Evolutionary conservation across 2,329 filamentous ascomycete species (phyloP).

Genomic region (Arthrinium phaeospermum): DNA sequence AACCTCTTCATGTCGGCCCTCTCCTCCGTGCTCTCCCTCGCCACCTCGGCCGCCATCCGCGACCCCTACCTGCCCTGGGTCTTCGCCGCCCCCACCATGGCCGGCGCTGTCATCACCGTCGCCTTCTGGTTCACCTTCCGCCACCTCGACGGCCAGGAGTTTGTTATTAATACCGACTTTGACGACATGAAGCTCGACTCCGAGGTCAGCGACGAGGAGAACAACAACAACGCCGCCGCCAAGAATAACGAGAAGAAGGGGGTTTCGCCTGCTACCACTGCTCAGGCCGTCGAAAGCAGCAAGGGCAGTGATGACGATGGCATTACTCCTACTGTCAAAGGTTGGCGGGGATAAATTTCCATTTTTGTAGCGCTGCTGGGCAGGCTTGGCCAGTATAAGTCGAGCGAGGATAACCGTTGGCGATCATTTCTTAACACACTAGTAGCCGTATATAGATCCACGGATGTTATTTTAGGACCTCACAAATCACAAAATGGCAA

Average conservation of each 20-base stretch:
- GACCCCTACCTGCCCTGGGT: conserved; percentile 59
- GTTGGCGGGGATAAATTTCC: background rate
- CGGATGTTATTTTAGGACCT: no score
- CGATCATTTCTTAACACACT: background rate
- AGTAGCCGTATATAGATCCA: background rate
- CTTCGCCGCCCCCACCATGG: conserved; percentile 67
- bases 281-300: background rate
- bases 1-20: conserved; percentile 64
- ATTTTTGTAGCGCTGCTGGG: background rate
- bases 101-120: conserved; percentile 66
- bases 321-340: background rate
- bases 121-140: conserved; percentile 73
- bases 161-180: conserved; percentile 37
- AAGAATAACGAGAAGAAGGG: conserved; percentile 21
- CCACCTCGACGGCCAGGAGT: conserved; percentile 67
- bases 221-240: conserved; percentile 16
- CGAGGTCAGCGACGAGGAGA: conserved; percentile 34
- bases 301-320: background rate
- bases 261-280: background rate
- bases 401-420: background rate
- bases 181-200: conserved; percentile 37
- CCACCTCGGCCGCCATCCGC: conserved; percentile 46
- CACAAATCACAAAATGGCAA: background rate
- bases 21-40: conserved; percentile 55
- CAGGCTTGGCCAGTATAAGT: no score